phyloP scores from a whole-genome alignment of 2,329 filamentous ascomycete genomes.

The Rhynchosporium agropyri region DNA sequence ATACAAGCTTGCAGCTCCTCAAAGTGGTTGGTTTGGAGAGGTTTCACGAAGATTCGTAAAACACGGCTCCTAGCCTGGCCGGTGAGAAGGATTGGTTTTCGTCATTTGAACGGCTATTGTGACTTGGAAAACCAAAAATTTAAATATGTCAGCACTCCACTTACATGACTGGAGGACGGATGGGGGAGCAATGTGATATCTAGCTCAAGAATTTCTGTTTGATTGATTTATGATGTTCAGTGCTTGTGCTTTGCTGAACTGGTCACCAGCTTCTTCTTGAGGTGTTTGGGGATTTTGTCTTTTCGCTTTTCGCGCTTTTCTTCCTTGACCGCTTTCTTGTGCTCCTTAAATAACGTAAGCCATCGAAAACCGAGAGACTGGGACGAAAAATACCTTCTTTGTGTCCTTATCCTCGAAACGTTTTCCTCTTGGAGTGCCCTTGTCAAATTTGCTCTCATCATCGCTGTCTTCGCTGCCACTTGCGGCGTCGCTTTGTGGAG shows the following conservation, averaged over 20 bases:
- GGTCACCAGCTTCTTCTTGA: constrained; percentile 86
- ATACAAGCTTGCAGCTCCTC: constrained; percentile 32
- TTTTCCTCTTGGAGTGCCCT: constrained; percentile 74
- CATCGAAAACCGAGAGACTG: background rate
- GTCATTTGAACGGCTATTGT: constrained; percentile 32
- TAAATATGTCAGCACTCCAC: background rate
- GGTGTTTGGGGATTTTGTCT: constrained; percentile 92
- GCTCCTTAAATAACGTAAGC: constrained; percentile 49
- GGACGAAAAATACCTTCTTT: constrained; percentile 63
- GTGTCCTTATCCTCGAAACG: constrained; percentile 89
- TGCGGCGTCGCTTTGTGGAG: constrained; percentile 48
- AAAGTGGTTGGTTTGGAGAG: constrained; percentile 25
- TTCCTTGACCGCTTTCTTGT: constrained; percentile 91
- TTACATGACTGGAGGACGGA: background rate
- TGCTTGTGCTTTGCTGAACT: constrained; percentile 45
- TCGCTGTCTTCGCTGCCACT: constrained; percentile 48
- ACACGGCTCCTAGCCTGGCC: constrained; percentile 29
- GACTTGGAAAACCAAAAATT: background rate
- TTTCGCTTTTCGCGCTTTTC: constrained; percentile 92
- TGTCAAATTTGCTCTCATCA: constrained; percentile 60
- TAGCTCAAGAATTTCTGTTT: constrained; percentile 13
- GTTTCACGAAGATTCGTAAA: constrained; percentile 32
- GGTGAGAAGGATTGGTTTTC: constrained; percentile 34
- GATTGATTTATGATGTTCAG: constrained; percentile 27
- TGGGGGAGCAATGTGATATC: background rate